Base-by-base conservation (phyloP, 108 stramenopile genomes). In the Aureococcus anophagefferens region DNA sequence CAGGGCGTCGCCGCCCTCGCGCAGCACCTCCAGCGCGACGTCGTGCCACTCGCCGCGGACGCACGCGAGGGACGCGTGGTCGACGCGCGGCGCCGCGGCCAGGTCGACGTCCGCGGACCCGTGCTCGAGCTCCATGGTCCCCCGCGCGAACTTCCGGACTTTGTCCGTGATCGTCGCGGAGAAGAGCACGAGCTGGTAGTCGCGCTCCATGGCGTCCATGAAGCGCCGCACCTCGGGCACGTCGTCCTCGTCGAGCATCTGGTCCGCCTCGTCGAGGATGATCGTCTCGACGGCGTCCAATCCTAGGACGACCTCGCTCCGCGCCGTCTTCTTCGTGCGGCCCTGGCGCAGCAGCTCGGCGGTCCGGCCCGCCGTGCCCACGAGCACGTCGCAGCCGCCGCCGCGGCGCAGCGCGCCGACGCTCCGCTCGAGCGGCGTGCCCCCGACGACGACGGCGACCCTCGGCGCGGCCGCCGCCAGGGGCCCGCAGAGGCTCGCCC, bases 171-270 rank as follows among this genome's bases (percentile, higher is more conserved):
- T 69, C 30, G 85, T 86, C 31, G 85, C 85, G 34, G 75, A 77
- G 30, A 81, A 80, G 29, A 86, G 71, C 4, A 84, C 68, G 32
- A 86, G 76, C 65, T 86, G 85, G 72, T 86, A 86, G 72, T 86
- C 85, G 67, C 79, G 71, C 64, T 64, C 66, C 74, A 82, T 76
- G 30, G 74, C 80, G 46, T 84, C 79, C 28, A 83, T 35, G 76
- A 64, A 75, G 67, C 73, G 51, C 79, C 78, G 3, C 76, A 74
- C 72, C 62, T 84, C 83, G 9, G 83, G 83, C 63, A 68, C 62
- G 51, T 84, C 83, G 18, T 77, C 76, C 35, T 74, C 76, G 45
- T 85, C 68, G 63, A 85, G 68, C 64, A 85, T 37, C 35, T 40
- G 66, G 62, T 85, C 84, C 0, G 80, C 82, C 69, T 85, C 84